Evolutionary conservation across 306 rosid genomes (phyloP).

Genomic region (Cyclanthera cordifolia): DNA sequence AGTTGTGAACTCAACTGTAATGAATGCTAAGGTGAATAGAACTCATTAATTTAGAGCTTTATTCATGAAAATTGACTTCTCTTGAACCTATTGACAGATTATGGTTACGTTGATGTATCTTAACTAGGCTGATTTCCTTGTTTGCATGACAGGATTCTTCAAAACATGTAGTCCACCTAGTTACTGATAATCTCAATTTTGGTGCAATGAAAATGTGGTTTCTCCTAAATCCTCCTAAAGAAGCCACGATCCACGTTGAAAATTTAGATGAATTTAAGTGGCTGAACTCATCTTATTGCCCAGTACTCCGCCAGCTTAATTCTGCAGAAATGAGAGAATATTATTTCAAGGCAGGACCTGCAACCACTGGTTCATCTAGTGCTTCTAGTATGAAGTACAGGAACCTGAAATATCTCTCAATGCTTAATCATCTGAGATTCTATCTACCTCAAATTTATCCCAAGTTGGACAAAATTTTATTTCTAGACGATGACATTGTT

Average conservation of each 20-base stretch:
- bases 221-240: conserved; percentile 87
- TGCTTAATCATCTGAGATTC: conserved; percentile 95
- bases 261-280: conserved; percentile 91
- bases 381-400: conserved; percentile 91
- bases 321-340: conserved; percentile 89
- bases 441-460: conserved; percentile 95
- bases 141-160: conserved; percentile 67
- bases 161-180: conserved; percentile 86
- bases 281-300: conserved; percentile 90
- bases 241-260: conserved; percentile 80
- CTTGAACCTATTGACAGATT: neutral
- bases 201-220: conserved; percentile 99
- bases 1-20: conserved; percentile 74
- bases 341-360: conserved; percentile 84
- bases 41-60: neutral
- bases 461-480: conserved; percentile 71
- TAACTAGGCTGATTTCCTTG: conserved; percentile 16
- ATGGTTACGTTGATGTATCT: conserved; percentile 5
- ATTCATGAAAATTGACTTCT: neutral
- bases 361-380: conserved; percentile 48
- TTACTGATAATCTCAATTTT: conserved; percentile 82
- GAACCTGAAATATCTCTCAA: conserved; percentile 90
- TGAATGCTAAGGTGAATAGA: conserved; percentile 61
- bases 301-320: conserved; percentile 89
- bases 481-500: conserved; percentile 93